Base-by-base conservation (phyloP, 352 stramenopile species). In the Phytophthora pisi region DNA sequence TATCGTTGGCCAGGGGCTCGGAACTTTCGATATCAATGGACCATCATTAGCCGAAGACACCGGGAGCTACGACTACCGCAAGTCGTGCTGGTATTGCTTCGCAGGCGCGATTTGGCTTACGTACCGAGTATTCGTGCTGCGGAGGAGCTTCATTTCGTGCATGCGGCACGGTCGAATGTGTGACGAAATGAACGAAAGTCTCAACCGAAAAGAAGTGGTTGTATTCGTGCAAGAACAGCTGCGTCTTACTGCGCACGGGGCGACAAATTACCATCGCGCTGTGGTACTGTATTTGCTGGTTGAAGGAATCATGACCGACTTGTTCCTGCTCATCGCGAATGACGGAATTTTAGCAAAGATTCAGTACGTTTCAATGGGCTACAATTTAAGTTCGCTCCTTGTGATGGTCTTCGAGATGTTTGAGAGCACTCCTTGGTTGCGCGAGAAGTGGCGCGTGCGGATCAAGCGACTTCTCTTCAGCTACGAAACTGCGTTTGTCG, bases 341-440 rank as follows among this genome's bases (percentile, higher is more conserved):
- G 58, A 69, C 40, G 66, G 65, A 1, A 8, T 58, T 0, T 26
- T 51, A 7, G 45, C 60, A 5, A 61, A 56, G 15, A 30, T 69
- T 4, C 66, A 69, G 53, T 73, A 69, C 18, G 47, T 51, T 8
- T 74, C 49, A 5, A 26, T 66, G n/a, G 59, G 49, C 11, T 66
- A 66, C 50, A 66, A 66, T 53, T 23, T 66, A 8, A 53, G 61
- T 23, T 51, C 31, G 1, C n/a, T 70, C 5, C 10, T 74, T 1
- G 53, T 67, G 3, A 28, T 67, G n/a, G 11, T 74, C 16, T 75
- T 68, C 15, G 67, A 64, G 16, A 71, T 75, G 16, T n/a, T 71
- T 9, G 62, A 75, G 46, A 59, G 26, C 20, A 61, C 46, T 0
- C 45, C 20, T 3, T 68, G 50, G 9, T 2, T 72, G 23, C 10